A percentile compares a stretch with the other conserved stretches of the same genome.
Conservation (phyloP, 345 rosid species). For the Populus euphratica region DNA sequence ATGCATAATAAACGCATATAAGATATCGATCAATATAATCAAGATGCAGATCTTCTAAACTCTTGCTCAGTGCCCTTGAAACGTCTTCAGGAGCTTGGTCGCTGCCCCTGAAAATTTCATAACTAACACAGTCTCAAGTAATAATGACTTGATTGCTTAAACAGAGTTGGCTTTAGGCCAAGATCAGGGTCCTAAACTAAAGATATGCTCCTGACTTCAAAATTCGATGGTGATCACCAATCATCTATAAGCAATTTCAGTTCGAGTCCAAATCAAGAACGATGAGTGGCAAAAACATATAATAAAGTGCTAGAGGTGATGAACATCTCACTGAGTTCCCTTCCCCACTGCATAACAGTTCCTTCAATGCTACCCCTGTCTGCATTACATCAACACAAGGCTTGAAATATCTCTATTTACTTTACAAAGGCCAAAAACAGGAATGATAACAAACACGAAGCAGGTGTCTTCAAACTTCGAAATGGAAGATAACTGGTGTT, state of each 20-base stretch:
- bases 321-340: slow-evolving; percentile 45
- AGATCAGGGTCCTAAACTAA: neutral
- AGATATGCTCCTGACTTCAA: neutral
- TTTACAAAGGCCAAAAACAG: neutral
- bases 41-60: slow-evolving; percentile 47
- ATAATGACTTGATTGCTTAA: neutral
- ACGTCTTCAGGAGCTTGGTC: slow-evolving; percentile 56
- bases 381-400: slow-evolving; percentile 17
- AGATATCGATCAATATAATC: slow-evolving; percentile 53
- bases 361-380: slow-evolving; percentile 46
- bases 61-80: slow-evolving; percentile 37
- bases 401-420: neutral
- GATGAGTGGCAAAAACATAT: neutral
- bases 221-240: neutral
- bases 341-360: slow-evolving; percentile 37
- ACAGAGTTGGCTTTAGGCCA: neutral
- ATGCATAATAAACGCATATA: slow-evolving; percentile 18
- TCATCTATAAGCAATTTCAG: neutral
- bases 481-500: neutral
- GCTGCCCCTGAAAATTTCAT: slow-evolving; percentile 38
- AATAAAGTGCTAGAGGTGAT: slow-evolving; percentile 44
- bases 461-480: neutral
- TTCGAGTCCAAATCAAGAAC: neutral
- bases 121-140: neutral
- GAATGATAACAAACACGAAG: neutral